Percentiles rank a stretch among this genome's conserved stretches.
Conservation (phyloP, 2,329 filamentous ascomycete genomes). For the Microdochium nivale region DNA sequence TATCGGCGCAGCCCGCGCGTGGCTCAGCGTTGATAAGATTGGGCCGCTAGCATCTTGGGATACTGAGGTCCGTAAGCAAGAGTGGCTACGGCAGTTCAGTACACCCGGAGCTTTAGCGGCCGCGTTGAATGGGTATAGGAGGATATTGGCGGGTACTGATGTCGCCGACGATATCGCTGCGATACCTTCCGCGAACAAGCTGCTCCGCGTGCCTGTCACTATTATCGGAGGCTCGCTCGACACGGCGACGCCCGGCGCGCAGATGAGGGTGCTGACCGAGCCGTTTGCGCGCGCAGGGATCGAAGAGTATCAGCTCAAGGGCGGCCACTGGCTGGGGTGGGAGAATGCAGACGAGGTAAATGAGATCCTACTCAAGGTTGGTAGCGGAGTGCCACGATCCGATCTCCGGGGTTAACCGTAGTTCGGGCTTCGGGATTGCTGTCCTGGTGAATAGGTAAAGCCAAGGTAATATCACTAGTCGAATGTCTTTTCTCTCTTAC, state of each 20-base stretch:
- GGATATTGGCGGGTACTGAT: background rate
- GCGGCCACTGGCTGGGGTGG: background rate
- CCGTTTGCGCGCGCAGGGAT: background rate
- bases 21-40: background rate
- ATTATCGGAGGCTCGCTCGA: background rate
- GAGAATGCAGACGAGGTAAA: background rate
- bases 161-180: background rate
- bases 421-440: too few relatives aligned
- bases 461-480: too few relatives aligned
- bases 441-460: too few relatives aligned
- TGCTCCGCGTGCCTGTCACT: background rate
- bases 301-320: background rate
- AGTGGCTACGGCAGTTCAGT: background rate
- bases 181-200: background rate
- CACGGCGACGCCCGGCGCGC: background rate
- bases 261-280: background rate
- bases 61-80: background rate
- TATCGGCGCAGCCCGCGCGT: background rate
- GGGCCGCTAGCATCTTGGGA: background rate
- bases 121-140: background rate
- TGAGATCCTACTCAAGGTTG: background rate
- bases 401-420: too few relatives aligned
- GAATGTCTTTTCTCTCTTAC: too few relatives aligned
- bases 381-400: too few relatives aligned
- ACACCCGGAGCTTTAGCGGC: background rate